Evolutionary conservation across 805 yeast genomes (phyloP), one percentile per base, ranked within the genome.

Genomic region (Candida loeiensis): DNA sequence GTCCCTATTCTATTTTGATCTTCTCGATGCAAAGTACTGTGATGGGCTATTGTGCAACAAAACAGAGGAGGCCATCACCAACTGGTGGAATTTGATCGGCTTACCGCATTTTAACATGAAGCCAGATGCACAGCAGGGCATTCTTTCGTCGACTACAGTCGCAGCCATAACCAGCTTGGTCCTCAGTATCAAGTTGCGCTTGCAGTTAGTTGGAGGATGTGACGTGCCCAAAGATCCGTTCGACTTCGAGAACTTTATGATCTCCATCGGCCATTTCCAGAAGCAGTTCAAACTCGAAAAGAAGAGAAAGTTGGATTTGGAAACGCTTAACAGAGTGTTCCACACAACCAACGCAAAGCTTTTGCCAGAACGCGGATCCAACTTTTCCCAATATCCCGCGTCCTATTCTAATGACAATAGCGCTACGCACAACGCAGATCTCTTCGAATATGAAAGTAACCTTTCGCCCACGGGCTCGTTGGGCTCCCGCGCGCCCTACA

Each of bases 61-160:
- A 41, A 91, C 99, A 0, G 82, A 82, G 45, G 70, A 63, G 16
- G 95, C 95, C 0, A 73, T 88, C 17, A 52, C 59, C 2, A 68
- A 71, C 33, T 91, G 98, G 97, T 91, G 98, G 97, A 70, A 69
- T 26, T 56, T 77, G 25, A 74, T 83, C 46, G 96, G 95, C 0
- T 59, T 67, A 4, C 68, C 71, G 4, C 77, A 66, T 43, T 69
- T 60, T 43, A 67, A 63, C 41, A 44, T 54, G 17, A 66, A 64
- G 43, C 73, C 73, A 1, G 59, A 59, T 39, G 67, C 74, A 17
- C 73, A 67, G 42, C 78, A 76, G 41, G 84, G 83, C 0, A 58
- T 71, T 0, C 56, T 85, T 41, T 79, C 85, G 0, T 74, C 89
- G 0, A 67, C 76, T 3, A 78, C 95, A 0, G 85, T 89, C 0